Conservation (phyloP, 371 early-diverging fungal genomes). For the Actinomucor elegans region DNA sequence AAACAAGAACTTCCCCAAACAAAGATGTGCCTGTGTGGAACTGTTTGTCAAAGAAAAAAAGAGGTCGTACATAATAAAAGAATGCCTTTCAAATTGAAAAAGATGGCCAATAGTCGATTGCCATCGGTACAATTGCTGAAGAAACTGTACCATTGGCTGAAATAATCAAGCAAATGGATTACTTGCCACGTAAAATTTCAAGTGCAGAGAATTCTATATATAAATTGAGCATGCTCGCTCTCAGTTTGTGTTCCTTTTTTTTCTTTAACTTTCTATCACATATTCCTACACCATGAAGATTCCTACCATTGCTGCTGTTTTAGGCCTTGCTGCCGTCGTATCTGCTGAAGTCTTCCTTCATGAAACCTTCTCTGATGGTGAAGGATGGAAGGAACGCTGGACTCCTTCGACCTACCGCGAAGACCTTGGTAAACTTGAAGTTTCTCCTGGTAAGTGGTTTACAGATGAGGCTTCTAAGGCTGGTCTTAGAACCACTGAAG, state of each 20-base stretch:
- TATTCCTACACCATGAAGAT: slow-evolving; percentile 45
- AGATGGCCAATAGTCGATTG: not conserved
- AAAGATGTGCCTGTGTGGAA: too few relatives aligned
- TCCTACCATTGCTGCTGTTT: slow-evolving; percentile 54
- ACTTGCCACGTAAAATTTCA: slow-evolving; percentile 4
- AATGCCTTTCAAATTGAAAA: too few relatives aligned
- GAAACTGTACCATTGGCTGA: not conserved
- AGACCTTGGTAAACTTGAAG: slow-evolving; percentile 76
- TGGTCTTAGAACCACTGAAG: slow-evolving; percentile 82
- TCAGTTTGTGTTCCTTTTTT: slow-evolving; percentile 1
- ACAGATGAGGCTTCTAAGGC: slow-evolving; percentile 68
- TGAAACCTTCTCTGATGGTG: slow-evolving; percentile 80
- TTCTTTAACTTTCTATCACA: not conserved
- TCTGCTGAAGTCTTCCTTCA: slow-evolving; percentile 81
- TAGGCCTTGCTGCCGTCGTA: slow-evolving; percentile 66
- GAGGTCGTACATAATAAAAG: too few relatives aligned
- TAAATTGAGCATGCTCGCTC: too few relatives aligned
- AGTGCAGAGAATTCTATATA: not conserved
- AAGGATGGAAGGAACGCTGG: slow-evolving; percentile 75
- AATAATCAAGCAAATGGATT: not conserved
- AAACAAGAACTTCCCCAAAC: too few relatives aligned
- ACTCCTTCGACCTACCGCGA: slow-evolving; percentile 64
- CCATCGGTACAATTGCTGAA: not conserved
- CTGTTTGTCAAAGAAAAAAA: too few relatives aligned
- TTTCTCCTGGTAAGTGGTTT: slow-evolving; percentile 77